Percentiles rank a stretch among this genome's conserved stretches.
These are phyloP conservation scores for Leccinum griseonigrum DNA, from an alignment of 1,284 basidiomycete genomes.

Conservation along the genomic window DNA sequence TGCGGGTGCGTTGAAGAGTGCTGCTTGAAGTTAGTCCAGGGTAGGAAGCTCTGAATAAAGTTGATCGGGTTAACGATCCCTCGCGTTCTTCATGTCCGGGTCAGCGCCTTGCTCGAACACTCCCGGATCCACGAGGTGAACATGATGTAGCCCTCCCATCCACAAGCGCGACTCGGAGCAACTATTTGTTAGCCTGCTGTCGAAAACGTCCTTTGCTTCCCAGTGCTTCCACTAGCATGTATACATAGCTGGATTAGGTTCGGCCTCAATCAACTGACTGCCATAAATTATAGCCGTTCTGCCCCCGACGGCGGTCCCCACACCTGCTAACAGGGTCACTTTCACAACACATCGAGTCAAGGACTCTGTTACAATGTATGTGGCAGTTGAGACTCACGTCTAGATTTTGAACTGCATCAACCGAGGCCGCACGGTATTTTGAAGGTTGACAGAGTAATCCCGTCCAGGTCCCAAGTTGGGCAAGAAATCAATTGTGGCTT, in stretches of 20 bases:
- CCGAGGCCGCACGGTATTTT: background rate
- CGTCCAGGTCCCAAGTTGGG: background rate
- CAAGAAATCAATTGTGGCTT: background rate
- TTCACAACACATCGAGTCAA: background rate
- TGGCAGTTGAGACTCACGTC: background rate
- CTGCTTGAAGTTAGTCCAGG: background rate
- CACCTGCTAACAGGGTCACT: background rate
- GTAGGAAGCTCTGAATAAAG: constrained; percentile 4
- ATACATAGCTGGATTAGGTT: background rate
- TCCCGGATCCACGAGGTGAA: background rate
- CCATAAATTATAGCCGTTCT: background rate
- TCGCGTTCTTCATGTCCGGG: background rate
- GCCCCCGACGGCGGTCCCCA: background rate
- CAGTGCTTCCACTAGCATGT: background rate
- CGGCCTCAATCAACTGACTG: background rate
- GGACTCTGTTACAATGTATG: background rate
- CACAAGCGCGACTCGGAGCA: background rate
- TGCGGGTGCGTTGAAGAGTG: background rate
- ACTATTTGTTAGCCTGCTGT: background rate
- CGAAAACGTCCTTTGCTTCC: background rate
- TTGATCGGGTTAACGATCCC: constrained; percentile 3
- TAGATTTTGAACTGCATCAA: background rate
- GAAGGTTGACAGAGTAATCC: background rate
- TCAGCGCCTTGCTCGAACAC: background rate
- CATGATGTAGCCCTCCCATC: background rate